phyloP scores from a whole-genome alignment of 257 asterid species.

The Catharanthus roseus region DNA sequence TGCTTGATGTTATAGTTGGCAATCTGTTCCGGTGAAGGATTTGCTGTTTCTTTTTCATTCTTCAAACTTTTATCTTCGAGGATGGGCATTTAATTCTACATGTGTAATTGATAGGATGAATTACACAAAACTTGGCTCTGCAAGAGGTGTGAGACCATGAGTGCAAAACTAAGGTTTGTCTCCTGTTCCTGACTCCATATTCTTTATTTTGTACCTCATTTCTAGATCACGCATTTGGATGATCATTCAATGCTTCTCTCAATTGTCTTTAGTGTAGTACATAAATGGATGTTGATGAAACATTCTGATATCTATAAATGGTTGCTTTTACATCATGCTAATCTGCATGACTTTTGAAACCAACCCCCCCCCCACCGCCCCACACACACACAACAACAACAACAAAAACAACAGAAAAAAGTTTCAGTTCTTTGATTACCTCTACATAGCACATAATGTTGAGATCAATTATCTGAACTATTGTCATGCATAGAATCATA shows the following conservation, averaged over 20 bases:
- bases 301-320: not conserved
- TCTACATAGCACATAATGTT: not conserved
- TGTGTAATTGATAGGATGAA: slow-evolving; percentile 61
- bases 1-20: slow-evolving; percentile 9
- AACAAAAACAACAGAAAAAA: too few species aligned
- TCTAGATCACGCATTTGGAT: not conserved
- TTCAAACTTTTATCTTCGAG: slow-evolving; percentile 2
- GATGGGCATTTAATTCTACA: slow-evolving; percentile 7
- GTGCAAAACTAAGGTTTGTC: slow-evolving; percentile 86
- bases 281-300: not conserved
- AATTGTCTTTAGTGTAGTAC: not conserved
- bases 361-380: too few species aligned
- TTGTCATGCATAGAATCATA: not conserved
- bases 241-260: not conserved
- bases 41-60: not conserved
- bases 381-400: too few species aligned
- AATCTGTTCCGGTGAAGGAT: not conserved
- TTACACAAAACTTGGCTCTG: slow-evolving; percentile 92
- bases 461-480: not conserved
- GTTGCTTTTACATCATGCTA: not conserved
- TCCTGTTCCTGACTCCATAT: slow-evolving; percentile 23
- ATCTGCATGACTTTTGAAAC: too few species aligned
- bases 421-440: not conserved
- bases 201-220: not conserved
- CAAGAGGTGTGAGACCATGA: slow-evolving; percentile 98